Evolutionary conservation across 176 grass and related monocot genomes (phyloP), one percentile per base, ranked within the genome.

Genomic region (Musa schizocarpa): DNA sequence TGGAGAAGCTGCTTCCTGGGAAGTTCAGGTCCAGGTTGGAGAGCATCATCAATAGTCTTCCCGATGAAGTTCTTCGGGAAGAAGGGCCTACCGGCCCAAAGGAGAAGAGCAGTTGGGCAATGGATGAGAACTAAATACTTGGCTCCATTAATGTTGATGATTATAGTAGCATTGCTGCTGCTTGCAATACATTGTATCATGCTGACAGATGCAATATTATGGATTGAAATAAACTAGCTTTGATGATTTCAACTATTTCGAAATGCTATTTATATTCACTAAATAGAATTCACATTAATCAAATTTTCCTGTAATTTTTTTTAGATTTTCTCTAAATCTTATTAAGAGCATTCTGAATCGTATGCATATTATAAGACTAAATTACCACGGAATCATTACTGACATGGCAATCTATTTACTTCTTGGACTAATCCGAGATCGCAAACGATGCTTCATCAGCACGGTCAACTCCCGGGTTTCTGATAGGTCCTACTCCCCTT

Each of bases 61-160:
- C 84, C 2, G 74, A 66, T 73, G 84, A 86, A 59, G 74, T 86
- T 57, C 59, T 92, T 50, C 87, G 88, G 49, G 84, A 90, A 17
- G 89, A 87, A 54, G 92, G 89, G 5, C 92, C 92, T 9, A 87
- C 82, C 13, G 92, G 92, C 71, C 92, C 92, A 20, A 96, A 89
- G 73, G 77, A 67, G 59, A 91, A 88, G 51, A 82, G 71, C 8
- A 89, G 64, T 67, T 96, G 92, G 92, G 81, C 73, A 9, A 75
- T 79, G 20, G 89, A 96, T 69, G 89, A 96, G 78, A 75, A 74
- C 9, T 73, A 84, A 17, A 58, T 58, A 43, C 0, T 43, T 43
- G 34, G 34, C 4, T 43, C 4, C 34, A 43, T 6, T 43, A 43
- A 43, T 43, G 34, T 43, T 43, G 34, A 43, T 43, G 34, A 43